A percentile compares a stretch with the other conserved stretches of the same genome.
Conservation (phyloP, 2,329 filamentous ascomycete species). For the Fusarium duplospermum region DNA sequence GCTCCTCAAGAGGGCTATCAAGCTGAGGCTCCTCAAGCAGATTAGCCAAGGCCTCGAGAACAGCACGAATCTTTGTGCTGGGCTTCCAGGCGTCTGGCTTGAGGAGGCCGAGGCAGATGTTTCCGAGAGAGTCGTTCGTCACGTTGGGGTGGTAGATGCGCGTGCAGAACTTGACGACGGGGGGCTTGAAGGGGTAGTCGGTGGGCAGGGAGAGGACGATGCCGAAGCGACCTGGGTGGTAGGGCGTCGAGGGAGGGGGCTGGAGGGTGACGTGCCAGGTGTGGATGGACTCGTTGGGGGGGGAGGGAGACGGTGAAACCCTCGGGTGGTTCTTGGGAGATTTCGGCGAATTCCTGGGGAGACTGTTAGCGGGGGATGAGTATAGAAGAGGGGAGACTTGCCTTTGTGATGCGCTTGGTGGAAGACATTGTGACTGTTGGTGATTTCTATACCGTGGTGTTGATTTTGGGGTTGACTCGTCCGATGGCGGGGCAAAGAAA, state of each 20-base stretch:
- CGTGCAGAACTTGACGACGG: constrained; percentile 81
- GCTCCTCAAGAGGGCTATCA: constrained; percentile 88
- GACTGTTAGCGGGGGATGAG: constrained; percentile 4
- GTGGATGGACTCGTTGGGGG: constrained; percentile 60
- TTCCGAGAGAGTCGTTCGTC: constrained; percentile 85
- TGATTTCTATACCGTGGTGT: not conserved
- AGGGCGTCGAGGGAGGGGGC: constrained; percentile 59
- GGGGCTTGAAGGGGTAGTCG: constrained; percentile 92
- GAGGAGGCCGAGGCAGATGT: constrained; percentile 87
- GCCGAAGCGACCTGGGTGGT: constrained; percentile 77
- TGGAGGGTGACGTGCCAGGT: constrained; percentile 63
- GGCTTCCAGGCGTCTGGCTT: constrained; percentile 94
- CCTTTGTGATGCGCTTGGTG: constrained; percentile 60
- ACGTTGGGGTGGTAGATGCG: constrained; percentile 98
- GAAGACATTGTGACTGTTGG: constrained; percentile 49
- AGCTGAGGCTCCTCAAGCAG: constrained; percentile 85
- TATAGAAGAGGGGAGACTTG: constrained; percentile 23
- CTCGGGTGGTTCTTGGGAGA: constrained; percentile 58
- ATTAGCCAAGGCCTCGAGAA: constrained; percentile 80
- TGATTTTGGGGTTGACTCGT: constrained; percentile 4
- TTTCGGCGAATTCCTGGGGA: constrained; percentile 64
- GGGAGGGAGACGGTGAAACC: constrained; percentile 62
- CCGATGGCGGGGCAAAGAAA: not conserved
- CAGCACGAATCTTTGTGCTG: constrained; percentile 77
- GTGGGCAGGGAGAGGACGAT: constrained; percentile 78